A percentile compares a stretch with the other conserved stretches of the same genome.
Conservation (phyloP, 345 rosid genomes). For the Citrus hindsii region DNA sequence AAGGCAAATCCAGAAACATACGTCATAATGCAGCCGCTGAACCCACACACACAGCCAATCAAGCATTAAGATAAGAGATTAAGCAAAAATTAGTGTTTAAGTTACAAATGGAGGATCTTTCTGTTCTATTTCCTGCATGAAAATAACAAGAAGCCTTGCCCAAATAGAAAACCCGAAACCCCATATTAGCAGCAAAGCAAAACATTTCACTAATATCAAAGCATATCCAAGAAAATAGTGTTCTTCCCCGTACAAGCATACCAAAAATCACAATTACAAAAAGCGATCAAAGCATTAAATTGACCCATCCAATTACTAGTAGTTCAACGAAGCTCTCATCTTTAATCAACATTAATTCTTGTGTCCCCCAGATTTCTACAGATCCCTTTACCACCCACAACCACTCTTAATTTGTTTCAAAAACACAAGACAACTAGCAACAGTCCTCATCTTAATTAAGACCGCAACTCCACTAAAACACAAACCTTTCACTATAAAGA, state of each 20-base stretch:
- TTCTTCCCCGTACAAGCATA: background rate
- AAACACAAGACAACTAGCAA: background rate
- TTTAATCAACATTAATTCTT: constrained; percentile 14
- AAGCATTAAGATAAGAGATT: background rate
- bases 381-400: constrained; percentile 19
- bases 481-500: constrained; percentile 18
- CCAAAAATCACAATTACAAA: background rate
- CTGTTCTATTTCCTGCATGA: background rate
- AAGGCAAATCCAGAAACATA: background rate
- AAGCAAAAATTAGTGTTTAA: background rate
- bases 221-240: background rate
- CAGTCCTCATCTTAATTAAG: constrained; percentile 1
- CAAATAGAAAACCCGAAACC: background rate
- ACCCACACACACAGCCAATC: background rate
- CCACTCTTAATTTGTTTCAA: constrained; percentile 8
- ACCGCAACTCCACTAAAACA: constrained; percentile 13
- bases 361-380: constrained; percentile 14
- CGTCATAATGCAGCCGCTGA: background rate
- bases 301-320: constrained; percentile 4
- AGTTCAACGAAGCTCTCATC: constrained; percentile 4
- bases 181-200: background rate
- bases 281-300: constrained; percentile 6
- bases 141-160: background rate
- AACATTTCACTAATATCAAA: background rate
- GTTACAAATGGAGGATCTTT: background rate